These are phyloP conservation scores for Candida yuanshanica DNA, from an alignment of 805 yeast genomes.

Conservation along the genomic window DNA sequence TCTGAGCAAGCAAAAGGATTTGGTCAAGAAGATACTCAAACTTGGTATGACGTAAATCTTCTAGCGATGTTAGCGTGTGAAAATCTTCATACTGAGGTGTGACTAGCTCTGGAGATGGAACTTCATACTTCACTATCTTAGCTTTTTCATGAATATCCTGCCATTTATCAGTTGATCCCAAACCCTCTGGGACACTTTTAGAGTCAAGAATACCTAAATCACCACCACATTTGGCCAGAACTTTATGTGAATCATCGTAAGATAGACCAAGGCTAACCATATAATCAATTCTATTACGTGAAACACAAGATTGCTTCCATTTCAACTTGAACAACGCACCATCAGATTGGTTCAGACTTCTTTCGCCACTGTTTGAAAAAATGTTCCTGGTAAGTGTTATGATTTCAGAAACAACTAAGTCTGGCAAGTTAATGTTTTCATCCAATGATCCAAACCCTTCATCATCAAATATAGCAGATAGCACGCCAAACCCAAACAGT, in stretches of 20 bases:
- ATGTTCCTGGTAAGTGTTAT: constrained; percentile 39
- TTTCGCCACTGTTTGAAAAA: constrained; percentile 33
- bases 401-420: constrained; percentile 39
- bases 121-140: constrained; percentile 19
- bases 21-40: constrained; percentile 31
- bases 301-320: constrained; percentile 37
- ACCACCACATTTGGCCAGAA: constrained; percentile 29
- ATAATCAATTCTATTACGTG: constrained; percentile 29
- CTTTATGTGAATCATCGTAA: constrained; percentile 25
- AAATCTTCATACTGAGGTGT: constrained; percentile 33
- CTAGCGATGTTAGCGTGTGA: constrained; percentile 36
- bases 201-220: constrained; percentile 21
- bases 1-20: constrained; percentile 37
- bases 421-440: constrained; percentile 27
- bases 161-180: constrained; percentile 27
- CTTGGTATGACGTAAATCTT: constrained; percentile 31
- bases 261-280: constrained; percentile 27
- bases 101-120: constrained; percentile 25
- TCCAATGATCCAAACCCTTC: constrained; percentile 22
- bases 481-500: constrained; percentile 33
- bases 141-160: constrained; percentile 14
- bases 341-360: constrained; percentile 27
- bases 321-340: constrained; percentile 32
- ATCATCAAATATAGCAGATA: constrained; percentile 28
- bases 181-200: constrained; percentile 20